Evolutionary conservation across 2,329 filamentous ascomycete genomes (phyloP), one percentile per base, ranked within the genome.

Genomic region (Trichophyton schoenleinii): DNA sequence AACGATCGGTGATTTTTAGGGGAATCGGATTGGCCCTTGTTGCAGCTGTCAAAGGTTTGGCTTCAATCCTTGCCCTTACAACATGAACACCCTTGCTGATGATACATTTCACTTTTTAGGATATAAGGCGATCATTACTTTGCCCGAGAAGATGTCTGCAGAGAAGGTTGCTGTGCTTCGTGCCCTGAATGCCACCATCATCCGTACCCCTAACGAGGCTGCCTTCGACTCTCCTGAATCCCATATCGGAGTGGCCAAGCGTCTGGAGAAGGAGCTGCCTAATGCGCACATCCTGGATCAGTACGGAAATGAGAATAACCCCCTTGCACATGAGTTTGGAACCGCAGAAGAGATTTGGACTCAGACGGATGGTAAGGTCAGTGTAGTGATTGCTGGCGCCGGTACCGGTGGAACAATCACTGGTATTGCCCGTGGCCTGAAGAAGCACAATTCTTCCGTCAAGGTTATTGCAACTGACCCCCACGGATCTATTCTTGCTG

Each of bases 71-170:
- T 55, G 31, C 49, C 5, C n/a, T 55, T 55, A 28, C 25, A 28
- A 38, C 49, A 36, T 36, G 25, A 8, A 20, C 18, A 34, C 25
- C 31, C 48, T 25, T n/a, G 15, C 22, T 41, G 20, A 42, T 13
- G 6, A 53, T 57, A 36, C 13, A 36, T 55, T n/a, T 5, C 13
- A 18, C 5, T 31, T n/a, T 25, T 58, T 57, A 76, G 75, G 91
- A 67, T 99, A 97, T 81, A 92, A 92, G 77, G 95, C 91, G 46
- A 97, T 99, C 77, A 99, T 99, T 74, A 99, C 94, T 9, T 84
- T 99, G 53, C 94, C 94, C 59, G 94, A 99, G 78, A 99, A 99
- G 81, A 99, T 99, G 94, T 96, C 91, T 1, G 88, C 91, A 57
- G 94, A 99, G 77, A 99, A 99, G 77, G 94, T 99, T 44, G 88